Evolutionary conservation across 768 basidiomycete species (phyloP), one percentile per base, ranked within the genome.

Genomic region (Naematelia aurantialba): DNA sequence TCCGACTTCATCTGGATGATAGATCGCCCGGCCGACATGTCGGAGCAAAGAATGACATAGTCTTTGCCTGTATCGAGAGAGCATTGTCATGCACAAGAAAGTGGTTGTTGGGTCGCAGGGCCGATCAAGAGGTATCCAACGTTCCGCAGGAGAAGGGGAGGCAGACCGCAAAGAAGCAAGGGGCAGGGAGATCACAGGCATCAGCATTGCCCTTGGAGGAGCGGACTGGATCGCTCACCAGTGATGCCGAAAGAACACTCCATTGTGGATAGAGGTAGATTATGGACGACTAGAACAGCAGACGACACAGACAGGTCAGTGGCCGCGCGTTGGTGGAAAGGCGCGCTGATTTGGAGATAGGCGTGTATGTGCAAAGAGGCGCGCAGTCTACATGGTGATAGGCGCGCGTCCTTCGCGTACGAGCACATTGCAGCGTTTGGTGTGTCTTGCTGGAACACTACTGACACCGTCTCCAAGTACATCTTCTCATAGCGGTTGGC

Each of bases 1-100:
- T 96, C 91, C 34, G 82, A 76, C 81, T 98, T 96, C 91, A 98
- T 96, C 80, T 92, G 94, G 75, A 98, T 87, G 78, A 99, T 90
- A 29, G 91, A 96, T 67, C 90, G 83, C 2, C 87, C 85, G 5
- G 91, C 85, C 13, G 86, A 89, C 5, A 87, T 91, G 79, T 98
- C 94, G 10, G 92, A 86, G 1, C 93, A 91, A 68, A 99, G 80
- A 62, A 99, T 84, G 56, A 91, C 87, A 79, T 91, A 99, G 70
- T 86, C 93, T 76, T 96, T 94, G 51, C 93, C 93, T 42, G 54
- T 31, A 50, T 19, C 22, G 27, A 58, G 52, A 27, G 29, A 39
- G 4, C 34, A 39, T 8, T 8, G 17, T n/a, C 3, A 49, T 25
- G 21, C 25, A 21, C 11, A 25, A 26, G 46, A 24, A 21, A 14